These are phyloP conservation scores for Microglena sp. DNA, from an alignment of 139 green algal genomes.

Conservation along the genomic window DNA sequence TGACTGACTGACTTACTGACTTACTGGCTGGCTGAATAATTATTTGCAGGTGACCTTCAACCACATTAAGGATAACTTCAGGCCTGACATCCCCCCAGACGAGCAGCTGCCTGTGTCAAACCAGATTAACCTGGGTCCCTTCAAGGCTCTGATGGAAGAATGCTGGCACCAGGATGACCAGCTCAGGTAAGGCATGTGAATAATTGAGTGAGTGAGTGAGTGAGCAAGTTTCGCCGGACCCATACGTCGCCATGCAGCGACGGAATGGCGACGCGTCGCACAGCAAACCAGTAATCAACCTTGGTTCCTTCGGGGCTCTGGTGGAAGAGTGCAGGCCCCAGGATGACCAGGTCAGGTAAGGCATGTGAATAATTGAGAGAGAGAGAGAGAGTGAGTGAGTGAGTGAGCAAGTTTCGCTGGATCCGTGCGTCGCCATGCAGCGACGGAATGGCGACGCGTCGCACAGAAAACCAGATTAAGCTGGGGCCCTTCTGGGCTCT, in stretches of 20 bases:
- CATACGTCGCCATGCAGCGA: neutral
- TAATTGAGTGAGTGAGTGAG: neutral
- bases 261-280: neutral
- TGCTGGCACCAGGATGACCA: conserved; percentile 18
- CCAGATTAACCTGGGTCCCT: conserved; percentile 13
- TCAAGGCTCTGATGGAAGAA: conserved; percentile 16
- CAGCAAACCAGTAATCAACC: neutral
- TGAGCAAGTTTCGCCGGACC: neutral
- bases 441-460: too few relatives aligned
- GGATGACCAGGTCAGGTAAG: too few relatives aligned
- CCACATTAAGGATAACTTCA: conserved; percentile 14
- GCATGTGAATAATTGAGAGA: too few relatives aligned
- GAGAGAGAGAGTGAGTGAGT: too few relatives aligned
- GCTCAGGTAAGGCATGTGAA: conserved; percentile 4
- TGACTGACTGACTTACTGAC: too few relatives aligned
- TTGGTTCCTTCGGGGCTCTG: neutral
- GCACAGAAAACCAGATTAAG: too few relatives aligned
- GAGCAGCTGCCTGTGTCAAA: conserved; percentile 10
- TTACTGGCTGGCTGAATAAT: too few relatives aligned
- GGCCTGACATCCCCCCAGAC: conserved; percentile 13
- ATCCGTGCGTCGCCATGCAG: too few relatives aligned
- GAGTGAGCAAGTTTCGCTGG: too few relatives aligned
- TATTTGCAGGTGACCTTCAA: conserved; percentile 15
- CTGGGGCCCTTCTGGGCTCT: too few relatives aligned
- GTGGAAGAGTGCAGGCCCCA: too few relatives aligned